phyloP scores from a whole-genome alignment of 179 eudicot genomes.

The Heliamphora pulchella region DNA sequence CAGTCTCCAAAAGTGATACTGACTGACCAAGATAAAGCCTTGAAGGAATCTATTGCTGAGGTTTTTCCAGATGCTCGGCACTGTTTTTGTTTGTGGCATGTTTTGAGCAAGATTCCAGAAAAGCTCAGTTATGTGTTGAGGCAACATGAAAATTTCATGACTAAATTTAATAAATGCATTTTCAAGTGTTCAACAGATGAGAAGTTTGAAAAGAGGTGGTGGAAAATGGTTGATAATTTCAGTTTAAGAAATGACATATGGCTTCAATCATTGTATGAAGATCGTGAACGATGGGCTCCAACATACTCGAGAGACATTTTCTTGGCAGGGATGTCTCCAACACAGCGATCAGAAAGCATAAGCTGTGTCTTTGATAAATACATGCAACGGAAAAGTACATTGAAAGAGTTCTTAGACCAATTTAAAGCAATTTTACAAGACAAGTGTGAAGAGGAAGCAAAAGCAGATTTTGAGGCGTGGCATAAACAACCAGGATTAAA shows the following conservation, averaged over 20 bases:
- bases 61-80: constrained; percentile 44
- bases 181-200: constrained; percentile 45
- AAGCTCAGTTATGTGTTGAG: constrained; percentile 37
- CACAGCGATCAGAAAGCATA: constrained; percentile 38
- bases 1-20: constrained; percentile 47
- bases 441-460: constrained; percentile 50
- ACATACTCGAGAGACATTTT: constrained; percentile 35
- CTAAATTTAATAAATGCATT: constrained; percentile 42
- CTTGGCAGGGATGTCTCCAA: constrained; percentile 50
- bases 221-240: constrained; percentile 45
- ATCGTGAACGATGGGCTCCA: constrained; percentile 53
- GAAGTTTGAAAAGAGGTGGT: constrained; percentile 52
- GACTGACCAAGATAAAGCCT: constrained; percentile 39
- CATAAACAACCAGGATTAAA: constrained; percentile 55
- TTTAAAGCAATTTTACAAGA: constrained; percentile 35
- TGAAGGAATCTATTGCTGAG: constrained; percentile 46
- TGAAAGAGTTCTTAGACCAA: constrained; percentile 48
- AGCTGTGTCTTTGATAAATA: constrained; percentile 41
- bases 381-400: constrained; percentile 36
- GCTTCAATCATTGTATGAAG: constrained; percentile 45
- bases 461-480: constrained; percentile 57
- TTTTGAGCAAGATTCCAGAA: constrained; percentile 46
- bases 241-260: constrained; percentile 42
- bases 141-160: constrained; percentile 41
- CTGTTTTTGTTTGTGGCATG: constrained; percentile 51